Percentiles rank a stretch among this genome's conserved stretches.
These are phyloP conservation scores for Cinnamomum chago DNA, from an alignment of 164 flowering plant species.

Conservation along the genomic window DNA sequence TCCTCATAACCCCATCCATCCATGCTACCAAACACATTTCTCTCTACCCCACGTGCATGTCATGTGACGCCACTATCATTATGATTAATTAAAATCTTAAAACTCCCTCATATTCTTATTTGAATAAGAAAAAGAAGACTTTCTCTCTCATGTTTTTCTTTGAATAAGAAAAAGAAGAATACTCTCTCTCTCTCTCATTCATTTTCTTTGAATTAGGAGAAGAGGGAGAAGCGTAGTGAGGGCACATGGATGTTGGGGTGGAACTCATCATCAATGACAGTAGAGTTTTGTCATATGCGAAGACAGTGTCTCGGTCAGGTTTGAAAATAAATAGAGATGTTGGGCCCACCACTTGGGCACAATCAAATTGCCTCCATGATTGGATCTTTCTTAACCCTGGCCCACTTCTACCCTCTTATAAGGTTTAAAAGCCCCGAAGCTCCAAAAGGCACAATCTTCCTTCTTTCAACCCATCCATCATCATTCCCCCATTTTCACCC, in stretches of 20 bases:
- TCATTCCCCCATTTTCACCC: neutral
- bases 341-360: constrained; percentile 8
- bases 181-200: no score
- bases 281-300: constrained; percentile 12
- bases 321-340: constrained; percentile 1
- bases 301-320: constrained; percentile 9
- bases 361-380: constrained; percentile 10
- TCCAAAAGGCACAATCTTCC: neutral
- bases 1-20: no score
- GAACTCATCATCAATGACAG: constrained; percentile 16
- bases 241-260: constrained; percentile 8
- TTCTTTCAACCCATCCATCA: neutral
- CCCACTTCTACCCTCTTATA: neutral
- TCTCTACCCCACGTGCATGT: no score
- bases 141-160: no score
- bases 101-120: neutral
- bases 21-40: no score
- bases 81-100: no score
- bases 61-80: no score
- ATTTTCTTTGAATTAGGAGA: neutral
- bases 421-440: neutral
- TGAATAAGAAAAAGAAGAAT: no score
- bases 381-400: neutral
- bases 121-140: neutral
- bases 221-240: neutral